A percentile compares a stretch with the other conserved stretches of the same genome.
These are phyloP conservation scores for Toxicodendron radicans DNA, from an alignment of 345 rosid species.

Conservation along the genomic window DNA sequence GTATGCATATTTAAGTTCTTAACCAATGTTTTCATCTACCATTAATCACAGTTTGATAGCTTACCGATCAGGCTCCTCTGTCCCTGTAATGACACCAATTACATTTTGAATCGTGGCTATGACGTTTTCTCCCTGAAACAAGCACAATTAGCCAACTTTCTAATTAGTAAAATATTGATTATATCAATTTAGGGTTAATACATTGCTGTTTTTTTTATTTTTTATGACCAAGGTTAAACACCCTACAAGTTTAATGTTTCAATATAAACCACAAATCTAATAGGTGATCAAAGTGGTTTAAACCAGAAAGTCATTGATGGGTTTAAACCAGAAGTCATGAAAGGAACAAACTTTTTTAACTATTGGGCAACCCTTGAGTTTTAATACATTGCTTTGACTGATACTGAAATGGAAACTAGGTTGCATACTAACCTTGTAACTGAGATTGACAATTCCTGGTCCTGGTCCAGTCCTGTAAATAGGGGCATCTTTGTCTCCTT, in stretches of 20 bases:
- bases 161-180: not conserved
- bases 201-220: too few relatives aligned
- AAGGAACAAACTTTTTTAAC: too few relatives aligned
- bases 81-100: conserved; percentile 73
- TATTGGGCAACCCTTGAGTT: too few relatives aligned
- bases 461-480: conserved; percentile 73
- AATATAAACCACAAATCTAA: too few relatives aligned
- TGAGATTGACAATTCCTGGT: conserved; percentile 63
- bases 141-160: conserved; percentile 5
- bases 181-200: too few relatives aligned
- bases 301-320: too few relatives aligned
- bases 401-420: not conserved
- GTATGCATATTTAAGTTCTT: not conserved
- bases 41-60: not conserved
- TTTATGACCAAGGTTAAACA: too few relatives aligned
- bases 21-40: not conserved
- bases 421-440: conserved; percentile 51
- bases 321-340: too few relatives aligned
- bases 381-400: too few relatives aligned
- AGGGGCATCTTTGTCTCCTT: conserved; percentile 59
- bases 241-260: too few relatives aligned
- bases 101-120: conserved; percentile 74
- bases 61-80: conserved; percentile 84
- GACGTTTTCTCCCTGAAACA: conserved; percentile 57
- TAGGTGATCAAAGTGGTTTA: too few relatives aligned